Evolutionary conservation across 2,329 filamentous ascomycete genomes (phyloP), one percentile per base, ranked within the genome.

Genomic region (Raffaelea arxii): DNA sequence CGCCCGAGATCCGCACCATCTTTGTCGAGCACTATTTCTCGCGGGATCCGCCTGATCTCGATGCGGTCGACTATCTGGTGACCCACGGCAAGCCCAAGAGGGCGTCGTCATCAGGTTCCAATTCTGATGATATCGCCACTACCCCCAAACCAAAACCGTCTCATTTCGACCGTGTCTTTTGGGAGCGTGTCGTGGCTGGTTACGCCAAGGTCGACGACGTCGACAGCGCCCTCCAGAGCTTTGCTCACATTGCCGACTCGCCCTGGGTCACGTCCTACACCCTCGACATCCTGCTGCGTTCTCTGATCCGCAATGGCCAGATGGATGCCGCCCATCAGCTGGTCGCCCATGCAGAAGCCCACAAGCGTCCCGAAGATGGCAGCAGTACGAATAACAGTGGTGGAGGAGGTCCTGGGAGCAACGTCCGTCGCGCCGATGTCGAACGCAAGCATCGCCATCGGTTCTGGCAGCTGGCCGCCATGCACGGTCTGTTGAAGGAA

Each of bases 1-100:
- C 75, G 4, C 63, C 77, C 2, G 75, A 87, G 54, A 84, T 88
- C 56, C 85, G 85, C 66, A 90, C 85, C 22, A 84, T 82, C 56
- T 73, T 92, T 19, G 67, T 85, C 40, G 75, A 82, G 40, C 71
- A 84, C 58, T 82, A 82, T 58, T 83, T 90, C 58, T 56, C 68
- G 9, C 71, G 70, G 43, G 51, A 64, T 1, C 77, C 78, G 2
- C 78, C 81, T 0, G 71, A 84, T 53, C 64, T 85, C 25, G 61
- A 65, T 2, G 74, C 76, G 14, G 72, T 86, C n/a, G 72, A 78
- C 32, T 59, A 61, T 0, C 66, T 90, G 4, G 77, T 87, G 19
- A 64, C 68, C 21, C 75, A 84, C 57, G 68, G 50, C 16, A 27
- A 41, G 12, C 50, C 46, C 14, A 23, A 21, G 18, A 16, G 39